Base-by-base conservation (phyloP, 1,139 yeast genomes). In the Spathaspora sp. region DNA sequence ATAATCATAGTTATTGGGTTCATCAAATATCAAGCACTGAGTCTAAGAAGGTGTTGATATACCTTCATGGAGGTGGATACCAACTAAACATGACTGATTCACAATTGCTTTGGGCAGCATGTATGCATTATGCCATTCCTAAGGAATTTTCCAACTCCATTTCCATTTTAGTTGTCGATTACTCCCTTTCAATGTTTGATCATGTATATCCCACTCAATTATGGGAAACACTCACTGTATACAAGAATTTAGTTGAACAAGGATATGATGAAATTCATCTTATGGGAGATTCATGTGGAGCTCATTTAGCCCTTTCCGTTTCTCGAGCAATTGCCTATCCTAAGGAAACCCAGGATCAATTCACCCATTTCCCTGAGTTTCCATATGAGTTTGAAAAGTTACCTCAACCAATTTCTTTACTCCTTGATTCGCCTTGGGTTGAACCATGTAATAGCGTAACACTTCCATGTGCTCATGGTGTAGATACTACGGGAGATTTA, bases 251-350 rank as follows among this genome's bases (percentile, higher is more conserved):
- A 42, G 53, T 62, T 13, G 44, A 51, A 7, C 51, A 61, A 16
- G 70, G 72, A 1, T 69, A 64, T 44, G 50, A 54, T 6, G 64
- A 68, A 39, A 62, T 76, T 43, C 62, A 63, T 20, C 50, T 75
- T 4, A 47, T 72, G 38, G 81, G 80, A 7, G 82, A 76, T 52
- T 75, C 81, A 2, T 76, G 77, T 25, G 81, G 82, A 11, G 76
- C 65, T 2, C 75, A 76, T 53, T 57, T 74, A 52, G 60, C 67
- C 7, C 51, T 70, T 15, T 61, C 68, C 4, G 39, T 72, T 13
- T 55, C 64, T n/a, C 63, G 75, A 45, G 67, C 61, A 47, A 53
- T 64, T 33, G 64, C 69, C n/a, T 60, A 65, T 43, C 67, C 71
- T 1, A 67, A 66, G 34, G 67, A 67, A 47, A 59, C 65, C 2